phyloP scores from a whole-genome alignment of 176 grass and related monocot genomes.

The Melocanna baccifera region DNA sequence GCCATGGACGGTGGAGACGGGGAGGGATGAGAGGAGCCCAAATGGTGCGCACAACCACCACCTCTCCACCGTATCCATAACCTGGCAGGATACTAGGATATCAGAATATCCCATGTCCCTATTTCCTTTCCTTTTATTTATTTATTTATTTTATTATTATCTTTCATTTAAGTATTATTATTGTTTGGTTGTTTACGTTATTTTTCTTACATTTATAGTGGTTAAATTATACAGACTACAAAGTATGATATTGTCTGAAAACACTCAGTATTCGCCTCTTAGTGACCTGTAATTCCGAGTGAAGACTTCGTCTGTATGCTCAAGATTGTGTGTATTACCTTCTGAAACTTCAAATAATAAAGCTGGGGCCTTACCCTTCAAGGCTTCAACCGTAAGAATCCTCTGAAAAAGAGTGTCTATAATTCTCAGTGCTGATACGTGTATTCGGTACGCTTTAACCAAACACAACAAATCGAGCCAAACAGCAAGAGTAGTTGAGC shows the following conservation, averaged over 20 bases:
- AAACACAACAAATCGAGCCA: too few species aligned
- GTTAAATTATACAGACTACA: background rate
- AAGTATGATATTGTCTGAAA: background rate
- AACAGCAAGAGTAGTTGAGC: too few species aligned
- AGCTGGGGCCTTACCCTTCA: background rate
- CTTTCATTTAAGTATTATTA: too few species aligned
- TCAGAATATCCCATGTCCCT: background rate
- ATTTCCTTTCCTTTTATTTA: background rate
- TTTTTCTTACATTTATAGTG: background rate
- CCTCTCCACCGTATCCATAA: conserved; percentile 36
- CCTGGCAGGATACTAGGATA: background rate
- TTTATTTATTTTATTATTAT: background rate
- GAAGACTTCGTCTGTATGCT: background rate
- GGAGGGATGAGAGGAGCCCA: background rate
- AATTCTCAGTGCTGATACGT: background rate
- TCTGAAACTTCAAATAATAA: background rate
- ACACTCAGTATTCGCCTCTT: background rate
- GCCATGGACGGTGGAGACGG: conserved; percentile 20
- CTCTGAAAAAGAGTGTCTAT: background rate
- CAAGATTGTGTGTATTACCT: background rate
- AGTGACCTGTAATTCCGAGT: background rate
- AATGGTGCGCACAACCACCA: conserved; percentile 29
- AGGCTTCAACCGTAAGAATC: background rate
- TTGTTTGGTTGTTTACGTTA: background rate
- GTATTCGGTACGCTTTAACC: too few species aligned